Conservation (phyloP, 1,284 basidiomycete species). For the Melampsora medusae region DNA sequence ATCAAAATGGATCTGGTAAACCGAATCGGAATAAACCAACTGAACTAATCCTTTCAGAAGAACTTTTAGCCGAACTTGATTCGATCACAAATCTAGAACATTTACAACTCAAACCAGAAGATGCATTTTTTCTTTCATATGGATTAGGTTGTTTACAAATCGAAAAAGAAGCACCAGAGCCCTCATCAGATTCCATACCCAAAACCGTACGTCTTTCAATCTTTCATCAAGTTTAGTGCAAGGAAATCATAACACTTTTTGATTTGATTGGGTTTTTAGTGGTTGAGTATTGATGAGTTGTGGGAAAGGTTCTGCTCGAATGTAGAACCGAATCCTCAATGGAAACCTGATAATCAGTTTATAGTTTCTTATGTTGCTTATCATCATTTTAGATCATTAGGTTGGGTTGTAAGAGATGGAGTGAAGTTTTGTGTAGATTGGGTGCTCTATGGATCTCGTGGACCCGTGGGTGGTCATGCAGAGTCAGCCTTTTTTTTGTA, state of each 20-base stretch:
- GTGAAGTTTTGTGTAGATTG: conserved; percentile 97
- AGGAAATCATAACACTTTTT: conserved; percentile 62
- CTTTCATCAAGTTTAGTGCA: conserved; percentile 55
- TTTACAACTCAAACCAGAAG: conserved; percentile 83
- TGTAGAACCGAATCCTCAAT: not conserved
- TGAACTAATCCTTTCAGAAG: conserved; percentile 8
- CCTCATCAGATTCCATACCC: not conserved
- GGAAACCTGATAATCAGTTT: conserved; percentile 75
- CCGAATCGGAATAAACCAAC: not conserved
- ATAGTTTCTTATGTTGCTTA: conserved; percentile 85
- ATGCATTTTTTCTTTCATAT: conserved; percentile 87
- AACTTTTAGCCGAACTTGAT: conserved; percentile 46
- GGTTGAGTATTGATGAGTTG: conserved; percentile 42
- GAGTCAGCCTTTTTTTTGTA: conserved; percentile 64
- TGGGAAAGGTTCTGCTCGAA: conserved; percentile 40
- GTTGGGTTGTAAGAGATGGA: conserved; percentile 95
- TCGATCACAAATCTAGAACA: conserved; percentile 75
- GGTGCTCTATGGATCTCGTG: conserved; percentile 73
- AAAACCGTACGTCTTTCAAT: not conserved
- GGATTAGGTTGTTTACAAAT: conserved; percentile 80
- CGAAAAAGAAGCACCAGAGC: conserved; percentile 35
- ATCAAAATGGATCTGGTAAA: conserved; percentile 12
- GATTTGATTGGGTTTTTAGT: conserved; percentile 16
- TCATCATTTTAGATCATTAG: conserved; percentile 91
- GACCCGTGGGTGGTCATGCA: conserved; percentile 91